These are phyloP conservation scores for Coemansia javaensis DNA, from an alignment of 192 early-diverging fungal genomes.

Conservation along the genomic window DNA sequence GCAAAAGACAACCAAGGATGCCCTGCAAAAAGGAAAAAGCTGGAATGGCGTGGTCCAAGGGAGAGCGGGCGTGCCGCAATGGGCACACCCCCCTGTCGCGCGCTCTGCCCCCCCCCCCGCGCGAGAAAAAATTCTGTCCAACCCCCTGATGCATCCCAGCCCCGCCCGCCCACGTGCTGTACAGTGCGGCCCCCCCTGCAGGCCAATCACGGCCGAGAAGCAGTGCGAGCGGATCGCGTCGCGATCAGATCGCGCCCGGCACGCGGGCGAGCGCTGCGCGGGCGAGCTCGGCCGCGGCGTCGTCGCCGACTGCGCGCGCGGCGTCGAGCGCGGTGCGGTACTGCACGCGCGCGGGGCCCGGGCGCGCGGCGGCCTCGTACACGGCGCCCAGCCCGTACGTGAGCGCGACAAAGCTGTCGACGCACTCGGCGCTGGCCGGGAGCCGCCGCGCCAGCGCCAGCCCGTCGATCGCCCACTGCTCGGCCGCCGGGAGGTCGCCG, in stretches of 20 bases:
- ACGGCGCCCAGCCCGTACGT: conserved; percentile 40
- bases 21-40: not conserved
- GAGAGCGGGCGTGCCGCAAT: too few relatives aligned
- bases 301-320: conserved; percentile 19
- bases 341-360: conserved; percentile 35
- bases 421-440: conserved; percentile 40
- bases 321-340: conserved; percentile 41
- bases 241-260: not conserved
- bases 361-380: conserved; percentile 35
- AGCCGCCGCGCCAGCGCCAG: conserved; percentile 37
- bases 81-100: too few relatives aligned
- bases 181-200: not conserved
- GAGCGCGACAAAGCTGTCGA: conserved; percentile 47
- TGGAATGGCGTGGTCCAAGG: too few relatives aligned
- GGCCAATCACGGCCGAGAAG: not conserved
- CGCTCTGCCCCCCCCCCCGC: too few relatives aligned
- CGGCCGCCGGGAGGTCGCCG: conserved; percentile 22
- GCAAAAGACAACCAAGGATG: not conserved
- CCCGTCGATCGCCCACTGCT: conserved; percentile 37
- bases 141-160: too few relatives aligned
- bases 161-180: not conserved
- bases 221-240: too few relatives aligned
- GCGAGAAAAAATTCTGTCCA: conserved; percentile 1
- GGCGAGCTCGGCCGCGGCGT: conserved; percentile 19
- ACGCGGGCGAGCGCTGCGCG: conserved; percentile 17